Evolutionary conservation across 1,139 yeast species (phyloP), one percentile per base, ranked within the genome.

Genomic region (Ashbya aceris): DNA sequence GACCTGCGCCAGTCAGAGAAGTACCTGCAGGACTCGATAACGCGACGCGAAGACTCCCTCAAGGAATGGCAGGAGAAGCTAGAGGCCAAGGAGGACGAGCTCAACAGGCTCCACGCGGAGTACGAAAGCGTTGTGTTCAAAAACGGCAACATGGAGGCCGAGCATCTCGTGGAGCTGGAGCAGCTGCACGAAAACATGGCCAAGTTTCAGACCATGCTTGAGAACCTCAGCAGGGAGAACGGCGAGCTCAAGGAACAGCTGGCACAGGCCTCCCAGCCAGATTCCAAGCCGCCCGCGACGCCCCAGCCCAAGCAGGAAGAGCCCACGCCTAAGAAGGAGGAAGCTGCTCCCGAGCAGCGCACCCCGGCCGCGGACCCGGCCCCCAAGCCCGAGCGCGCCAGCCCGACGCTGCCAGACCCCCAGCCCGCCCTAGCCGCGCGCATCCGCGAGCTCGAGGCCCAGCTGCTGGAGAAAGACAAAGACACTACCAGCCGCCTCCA

Each of bases 401-500:
- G 13, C 13, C 31, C 31, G 13, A 6, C 11, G 13, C 6, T 12
- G 13, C 13, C 31, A 6, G 31, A 29, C 11, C 31, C 11, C 13
- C 13, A 29, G 11, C 13, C 11, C 11, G 20, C 50, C 51, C 34
- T 48, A 45, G 20, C 48, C 31, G 34, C 44, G 23, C 54, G 58
- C 27, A 48, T 63, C 12, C 55, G 52, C 28, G 54, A 53, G 20
- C 46, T 58, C 39, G 59, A 55, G 39, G 44, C 52, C 33, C 56
- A 60, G 35, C 44, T 60, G 8, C 49, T 42, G 14, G 50, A 48
- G 8, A 59, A 67, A 28, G 74, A 72, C 36, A 62, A 62, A 36
- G 73, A 70, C n/a, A 65, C 74, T 2, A 76, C 71, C 45, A 65
- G 69, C 39, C 69, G 74, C 48, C 62, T 79, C 28, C 76, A 76